These are phyloP conservation scores for Mortierella sp. DNA, from an alignment of 371 early-diverging fungal genomes.

Conservation along the genomic window DNA sequence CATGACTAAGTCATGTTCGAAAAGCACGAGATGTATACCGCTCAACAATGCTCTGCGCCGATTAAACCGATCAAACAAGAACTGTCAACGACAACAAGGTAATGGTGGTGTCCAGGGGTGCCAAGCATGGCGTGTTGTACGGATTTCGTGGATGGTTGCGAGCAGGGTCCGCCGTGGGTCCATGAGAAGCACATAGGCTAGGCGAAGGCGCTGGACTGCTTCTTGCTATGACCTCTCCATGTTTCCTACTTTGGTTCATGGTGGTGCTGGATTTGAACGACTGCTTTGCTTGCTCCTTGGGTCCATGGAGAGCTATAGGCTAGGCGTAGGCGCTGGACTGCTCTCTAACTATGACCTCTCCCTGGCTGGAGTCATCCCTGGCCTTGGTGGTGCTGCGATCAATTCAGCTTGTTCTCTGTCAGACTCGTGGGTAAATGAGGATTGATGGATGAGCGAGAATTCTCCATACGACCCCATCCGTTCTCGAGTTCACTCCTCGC, in stretches of 20 bases:
- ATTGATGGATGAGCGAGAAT: background rate
- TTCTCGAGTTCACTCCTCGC: constrained; percentile 31
- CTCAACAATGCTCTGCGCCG: too few species aligned
- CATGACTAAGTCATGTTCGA: too few species aligned
- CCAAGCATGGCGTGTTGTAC: constrained; percentile 40
- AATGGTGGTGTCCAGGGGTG: constrained; percentile 27
- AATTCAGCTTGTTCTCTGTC: constrained; percentile 28
- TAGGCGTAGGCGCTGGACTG: too few species aligned
- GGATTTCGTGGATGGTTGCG: constrained; percentile 23
- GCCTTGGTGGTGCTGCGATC: constrained; percentile 28
- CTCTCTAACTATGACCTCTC: constrained; percentile 19
- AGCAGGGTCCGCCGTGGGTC: constrained; percentile 34
- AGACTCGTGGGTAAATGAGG: constrained; percentile 40
- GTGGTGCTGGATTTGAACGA: too few species aligned
- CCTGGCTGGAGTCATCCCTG: constrained; percentile 17
- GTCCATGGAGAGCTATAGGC: too few species aligned
- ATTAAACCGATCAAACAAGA: background rate
- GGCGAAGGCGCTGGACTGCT: constrained; percentile 25
- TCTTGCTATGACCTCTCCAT: constrained; percentile 8
- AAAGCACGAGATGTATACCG: too few species aligned
- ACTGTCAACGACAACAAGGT: constrained; percentile 16
- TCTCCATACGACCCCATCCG: constrained; percentile 30
- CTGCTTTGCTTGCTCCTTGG: too few species aligned
- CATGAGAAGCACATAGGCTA: constrained; percentile 32
- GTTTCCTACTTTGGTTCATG: too few species aligned